phyloP scores from a whole-genome alignment of 768 basidiomycete species.

The Suillus ampliporus region DNA sequence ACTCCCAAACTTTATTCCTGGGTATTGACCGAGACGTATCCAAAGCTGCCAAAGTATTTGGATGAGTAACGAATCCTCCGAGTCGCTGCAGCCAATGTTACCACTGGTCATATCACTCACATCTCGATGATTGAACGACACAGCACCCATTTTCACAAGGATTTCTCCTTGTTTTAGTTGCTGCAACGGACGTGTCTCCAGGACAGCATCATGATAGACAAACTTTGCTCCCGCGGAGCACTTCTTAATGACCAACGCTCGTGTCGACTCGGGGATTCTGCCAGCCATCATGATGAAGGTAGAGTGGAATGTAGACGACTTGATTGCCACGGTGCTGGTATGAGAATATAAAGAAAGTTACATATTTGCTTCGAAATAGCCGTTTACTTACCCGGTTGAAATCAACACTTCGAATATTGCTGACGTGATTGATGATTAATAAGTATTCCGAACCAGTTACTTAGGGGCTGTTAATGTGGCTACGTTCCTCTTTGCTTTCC shows the following conservation, averaged over 20 bases:
- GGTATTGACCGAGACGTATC: constrained; percentile 74
- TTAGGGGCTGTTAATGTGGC: background rate
- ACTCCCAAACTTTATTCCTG: constrained; percentile 60
- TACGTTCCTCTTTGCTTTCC: constrained; percentile 11
- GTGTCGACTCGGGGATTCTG: constrained; percentile 48
- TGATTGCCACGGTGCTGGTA: background rate
- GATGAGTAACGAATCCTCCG: background rate
- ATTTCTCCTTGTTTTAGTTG: constrained; percentile 60
- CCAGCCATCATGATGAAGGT: background rate
- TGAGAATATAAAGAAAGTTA: background rate
- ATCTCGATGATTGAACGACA: constrained; percentile 80
- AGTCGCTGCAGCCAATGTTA: background rate
- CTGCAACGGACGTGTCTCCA: constrained; percentile 58
- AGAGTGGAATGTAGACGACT: background rate
- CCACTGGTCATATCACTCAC: constrained; percentile 37
- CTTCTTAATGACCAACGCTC: constrained; percentile 54
- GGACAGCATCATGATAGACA: constrained; percentile 59
- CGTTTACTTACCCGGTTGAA: background rate
- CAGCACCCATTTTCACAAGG: constrained; percentile 70
- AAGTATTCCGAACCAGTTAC: too few species aligned
- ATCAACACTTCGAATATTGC: background rate
- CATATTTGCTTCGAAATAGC: background rate
- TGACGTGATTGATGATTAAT: background rate
- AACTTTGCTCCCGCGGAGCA: constrained; percentile 45
- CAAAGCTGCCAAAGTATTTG: constrained; percentile 63